Base-by-base conservation (phyloP, 257 asterid species). In the Ballota nigra region DNA sequence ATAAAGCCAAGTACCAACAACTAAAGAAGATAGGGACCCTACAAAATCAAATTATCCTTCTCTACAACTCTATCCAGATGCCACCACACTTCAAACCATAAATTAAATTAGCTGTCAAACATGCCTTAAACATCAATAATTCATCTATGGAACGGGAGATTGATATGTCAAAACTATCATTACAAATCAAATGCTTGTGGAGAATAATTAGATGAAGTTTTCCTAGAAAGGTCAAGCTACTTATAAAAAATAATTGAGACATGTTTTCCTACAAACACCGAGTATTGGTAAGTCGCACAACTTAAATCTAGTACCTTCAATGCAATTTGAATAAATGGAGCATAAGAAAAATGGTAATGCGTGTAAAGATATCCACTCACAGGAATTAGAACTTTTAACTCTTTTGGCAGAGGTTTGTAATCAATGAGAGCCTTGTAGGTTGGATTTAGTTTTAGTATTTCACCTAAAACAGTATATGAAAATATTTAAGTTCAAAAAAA, bases 341-440 rank as follows among this genome's bases (percentile, higher is more conserved):
- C 3, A 15, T 11, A 55, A 26, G 34, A 77, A 60, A 72, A 18
- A 67, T 36, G 24, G 49, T 64, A 58, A 69, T 47, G 69, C 47
- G 63, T 28, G 43, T 36, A 49, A 55, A 72, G 55, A 63, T 47
- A 38, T 75, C 69, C 68, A 87, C 98, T 94, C 74, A 89, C 98
- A 61, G 96, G 98, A 75, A 87, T 81, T 41, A 92, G 84, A 71
- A 91, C 86, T 72, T 85, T 87, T 9, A 84, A 94, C 83, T 89
- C 98, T 81, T 89, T 89, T 67, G 79, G 79, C 73, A 89, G 63
- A 84, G 97, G 97, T 79, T 82, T 89, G 84, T 91, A 91, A 78
- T 88, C 92, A 62, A 88, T 79, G 63, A 96, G 96, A 64, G 88
- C 84, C 82, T 87, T 94, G 76, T 85, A 94, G 71, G 88, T 73